These are phyloP conservation scores for Neurospora sp. DNA, from an alignment of 495 filamentous ascomycete species.

Conservation along the genomic window DNA sequence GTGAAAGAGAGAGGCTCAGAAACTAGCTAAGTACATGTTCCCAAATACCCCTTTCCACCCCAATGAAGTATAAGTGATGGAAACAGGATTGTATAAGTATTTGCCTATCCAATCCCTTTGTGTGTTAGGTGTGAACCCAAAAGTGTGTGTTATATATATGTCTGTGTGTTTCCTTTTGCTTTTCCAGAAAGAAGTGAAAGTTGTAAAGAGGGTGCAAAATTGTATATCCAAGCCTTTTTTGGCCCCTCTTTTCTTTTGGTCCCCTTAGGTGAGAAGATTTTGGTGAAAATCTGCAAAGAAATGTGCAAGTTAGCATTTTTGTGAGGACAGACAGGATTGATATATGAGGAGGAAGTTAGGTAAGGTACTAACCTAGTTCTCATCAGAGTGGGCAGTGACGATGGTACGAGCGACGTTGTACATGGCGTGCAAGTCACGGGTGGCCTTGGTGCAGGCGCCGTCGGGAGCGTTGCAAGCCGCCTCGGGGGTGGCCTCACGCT, in stretches of 20 bases:
- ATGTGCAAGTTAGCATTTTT: background rate
- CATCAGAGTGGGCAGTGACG: constrained; percentile 13
- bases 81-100: background rate
- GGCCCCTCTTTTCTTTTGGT: background rate
- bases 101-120: background rate
- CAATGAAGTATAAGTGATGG: background rate
- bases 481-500: constrained; percentile 19
- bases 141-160: background rate
- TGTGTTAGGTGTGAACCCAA: background rate
- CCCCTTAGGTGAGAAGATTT: background rate
- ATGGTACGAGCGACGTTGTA: constrained; percentile 22
- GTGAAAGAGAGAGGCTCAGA: background rate
- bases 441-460: constrained; percentile 25
- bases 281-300: background rate
- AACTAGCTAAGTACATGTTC: background rate
- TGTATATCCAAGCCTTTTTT: background rate
- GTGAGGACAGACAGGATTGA: too few relatives aligned
- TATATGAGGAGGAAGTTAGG: background rate
- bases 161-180: background rate
- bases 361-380: background rate
- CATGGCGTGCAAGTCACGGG: constrained; percentile 26
- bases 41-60: background rate
- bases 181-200: background rate
- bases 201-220: background rate
- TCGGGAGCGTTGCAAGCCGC: constrained; percentile 18